Base-by-base conservation (phyloP, 257 asterid species). In the Craterostigma plantagineum region DNA sequence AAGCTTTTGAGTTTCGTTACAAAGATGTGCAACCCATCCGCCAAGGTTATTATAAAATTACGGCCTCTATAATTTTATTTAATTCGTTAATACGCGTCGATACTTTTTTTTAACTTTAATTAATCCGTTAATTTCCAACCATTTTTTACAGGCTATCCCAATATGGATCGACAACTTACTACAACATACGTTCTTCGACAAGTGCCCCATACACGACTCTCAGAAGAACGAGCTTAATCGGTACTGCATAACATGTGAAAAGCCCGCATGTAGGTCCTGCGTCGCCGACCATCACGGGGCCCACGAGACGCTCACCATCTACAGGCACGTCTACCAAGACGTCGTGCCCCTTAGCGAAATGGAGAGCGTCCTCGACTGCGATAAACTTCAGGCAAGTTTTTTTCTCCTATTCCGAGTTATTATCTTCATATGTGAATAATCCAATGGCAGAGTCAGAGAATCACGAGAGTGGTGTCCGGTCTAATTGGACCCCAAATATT, bases 291-390 rank as follows among this genome's bases (percentile, higher is more conserved):
- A n/a, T 10, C 81, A 71, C 43, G 10, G 38, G 5, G 40, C 43
- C 18, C 77, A 69, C 38, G 23, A 16, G 1, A 13, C 49, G 11
- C 73, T 67, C 2, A 61, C 63, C 4, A 64, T 67, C 16, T 72
- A 72, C 8, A 50, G 68, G 6, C 73, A 72, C 52, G 73, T 72
- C 41, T 67, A 72, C 14, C 67, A 67, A 42, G 57, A 72, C 37
- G 73, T 72, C 14, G 70, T 67, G 0, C 70, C 63, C 36, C 61
- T 67, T 0, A 9, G 4, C 13, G 59, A 63, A 49, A 58, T 67
- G 51, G 68, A 67, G 18, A 38, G 2, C 8, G 54, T 55, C 7
- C 47, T 67, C 0, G 48, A 64, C 10, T 71, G 76, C 11, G 11
- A 27, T 0, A 58, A 18, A 16, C 64, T 71, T 10, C 72, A 71